phyloP scores from a whole-genome alignment of 148 eudicot species.

The Heliamphora exappendiculata region DNA sequence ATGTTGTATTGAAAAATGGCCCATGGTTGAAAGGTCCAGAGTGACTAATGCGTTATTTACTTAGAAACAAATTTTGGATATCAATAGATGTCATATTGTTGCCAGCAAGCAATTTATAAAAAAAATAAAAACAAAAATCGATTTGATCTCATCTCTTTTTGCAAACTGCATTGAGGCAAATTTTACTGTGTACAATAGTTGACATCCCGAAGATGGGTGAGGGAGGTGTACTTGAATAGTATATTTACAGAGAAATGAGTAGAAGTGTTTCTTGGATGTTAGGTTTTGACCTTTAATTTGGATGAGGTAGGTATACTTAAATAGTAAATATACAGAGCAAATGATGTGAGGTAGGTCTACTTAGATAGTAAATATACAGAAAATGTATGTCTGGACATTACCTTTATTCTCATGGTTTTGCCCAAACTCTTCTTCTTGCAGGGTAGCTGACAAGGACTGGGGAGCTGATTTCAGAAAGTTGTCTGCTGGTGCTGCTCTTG shows the following conservation, averaged over 20 bases:
- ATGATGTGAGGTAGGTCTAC: not conserved
- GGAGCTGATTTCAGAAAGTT: slow-evolving; percentile 96
- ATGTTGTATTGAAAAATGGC: not conserved
- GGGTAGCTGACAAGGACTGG: slow-evolving; percentile 99
- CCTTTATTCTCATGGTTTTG: not conserved
- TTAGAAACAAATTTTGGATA: not conserved
- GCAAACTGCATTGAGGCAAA: not conserved
- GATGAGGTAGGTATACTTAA: not conserved
- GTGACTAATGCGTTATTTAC: not conserved
- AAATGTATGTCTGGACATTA: not conserved
- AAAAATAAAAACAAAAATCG: no score
- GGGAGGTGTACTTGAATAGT: not conserved
- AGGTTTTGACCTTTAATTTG: no score
- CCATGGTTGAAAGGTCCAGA: not conserved
- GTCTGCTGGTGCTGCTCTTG: slow-evolving; percentile 99
- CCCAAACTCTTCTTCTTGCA: slow-evolving; percentile 20
- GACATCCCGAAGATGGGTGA: not conserved
- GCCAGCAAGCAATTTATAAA: not conserved
- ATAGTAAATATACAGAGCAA: no score
- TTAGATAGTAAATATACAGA: no score
- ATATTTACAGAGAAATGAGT: not conserved
- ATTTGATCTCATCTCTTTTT: not conserved
- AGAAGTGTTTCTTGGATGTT: no score
- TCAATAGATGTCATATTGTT: not conserved
- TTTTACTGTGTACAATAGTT: not conserved